Evolutionary conservation across 2,329 filamentous ascomycete species (phyloP).

Genomic region (Helotiales sp.): DNA sequence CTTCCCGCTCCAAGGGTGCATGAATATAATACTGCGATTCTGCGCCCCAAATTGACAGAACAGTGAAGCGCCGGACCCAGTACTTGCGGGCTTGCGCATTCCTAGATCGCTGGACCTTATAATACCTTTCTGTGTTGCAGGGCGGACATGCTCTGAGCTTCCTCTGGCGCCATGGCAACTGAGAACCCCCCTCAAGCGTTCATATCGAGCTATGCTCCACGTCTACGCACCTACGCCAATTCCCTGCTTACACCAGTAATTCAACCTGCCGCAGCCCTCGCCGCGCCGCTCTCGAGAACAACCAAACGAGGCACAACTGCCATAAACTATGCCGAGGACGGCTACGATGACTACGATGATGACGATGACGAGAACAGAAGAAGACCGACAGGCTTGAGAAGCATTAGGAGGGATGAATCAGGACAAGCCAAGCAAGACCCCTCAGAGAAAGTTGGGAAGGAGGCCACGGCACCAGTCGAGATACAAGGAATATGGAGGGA

Average conservation of each 20-base stretch:
- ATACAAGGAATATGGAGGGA: slow-evolving; percentile 91
- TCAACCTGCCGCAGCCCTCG: slow-evolving; percentile 64
- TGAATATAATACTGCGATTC: not conserved
- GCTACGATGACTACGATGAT: slow-evolving; percentile 81
- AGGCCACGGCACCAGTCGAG: slow-evolving; percentile 74
- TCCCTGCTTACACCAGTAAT: slow-evolving; percentile 85
- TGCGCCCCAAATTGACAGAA: not conserved
- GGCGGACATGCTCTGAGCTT: slow-evolving; percentile 21
- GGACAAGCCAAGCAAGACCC: slow-evolving; percentile 63
- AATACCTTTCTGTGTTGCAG: not conserved
- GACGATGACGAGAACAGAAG: slow-evolving; percentile 71
- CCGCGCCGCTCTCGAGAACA: slow-evolving; percentile 72
- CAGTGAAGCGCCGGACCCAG: not conserved
- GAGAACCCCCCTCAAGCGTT: slow-evolving; percentile 73
- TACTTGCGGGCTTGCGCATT: slow-evolving; percentile 16
- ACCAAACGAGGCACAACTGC: slow-evolving; percentile 96
- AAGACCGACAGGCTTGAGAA: slow-evolving; percentile 78
- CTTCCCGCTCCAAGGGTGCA: not conserved
- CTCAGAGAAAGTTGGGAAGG: slow-evolving; percentile 79
- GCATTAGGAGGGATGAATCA: slow-evolving; percentile 74
- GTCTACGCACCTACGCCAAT: slow-evolving; percentile 87
- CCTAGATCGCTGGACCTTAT: not conserved
- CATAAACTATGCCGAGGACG: slow-evolving; percentile 97
- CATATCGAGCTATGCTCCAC: slow-evolving; percentile 87
- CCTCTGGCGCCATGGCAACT: slow-evolving; percentile 26